phyloP scores from a whole-genome alignment of 768 basidiomycete genomes.

The Mycena kentingensis region DNA sequence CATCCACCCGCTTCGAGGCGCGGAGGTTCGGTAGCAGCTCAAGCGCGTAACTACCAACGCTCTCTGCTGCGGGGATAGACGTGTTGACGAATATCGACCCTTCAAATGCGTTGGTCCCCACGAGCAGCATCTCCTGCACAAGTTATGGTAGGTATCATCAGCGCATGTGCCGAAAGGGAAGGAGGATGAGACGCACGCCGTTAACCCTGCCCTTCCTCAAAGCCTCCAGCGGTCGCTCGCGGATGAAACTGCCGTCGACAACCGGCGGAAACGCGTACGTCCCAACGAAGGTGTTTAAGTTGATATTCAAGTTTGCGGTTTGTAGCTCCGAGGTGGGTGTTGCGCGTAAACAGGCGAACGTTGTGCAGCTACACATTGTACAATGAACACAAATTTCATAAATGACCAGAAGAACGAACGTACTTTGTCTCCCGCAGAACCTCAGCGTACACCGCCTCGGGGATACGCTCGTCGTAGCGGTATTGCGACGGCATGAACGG shows the following conservation, averaged over 20 bases:
- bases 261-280: slow-evolving; percentile 30
- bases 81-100: slow-evolving; percentile 27
- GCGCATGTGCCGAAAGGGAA: background rate
- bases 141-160: slow-evolving; percentile 36
- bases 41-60: slow-evolving; percentile 15
- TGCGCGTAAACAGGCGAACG: slow-evolving; percentile 30
- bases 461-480: slow-evolving; percentile 24
- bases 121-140: slow-evolving; percentile 21
- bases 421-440: slow-evolving; percentile 3
- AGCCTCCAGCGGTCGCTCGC: slow-evolving; percentile 31
- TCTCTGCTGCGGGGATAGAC: slow-evolving; percentile 6
- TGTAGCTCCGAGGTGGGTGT: slow-evolving; percentile 24
- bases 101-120: slow-evolving; percentile 31
- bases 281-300: slow-evolving; percentile 25
- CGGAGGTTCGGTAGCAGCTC: slow-evolving; percentile 23
- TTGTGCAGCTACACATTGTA: background rate
- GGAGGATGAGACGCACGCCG: slow-evolving; percentile 25
- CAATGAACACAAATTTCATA: background rate
- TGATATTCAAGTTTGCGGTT: slow-evolving; percentile 25
- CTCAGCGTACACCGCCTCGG: slow-evolving; percentile 14
- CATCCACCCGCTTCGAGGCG: background rate
- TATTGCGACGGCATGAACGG: slow-evolving; percentile 34
- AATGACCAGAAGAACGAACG: too few relatives aligned
- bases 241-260: slow-evolving; percentile 35
- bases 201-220: slow-evolving; percentile 29